Percentiles rank a stretch among this genome's conserved stretches.
Evolutionary conservation across 495 filamentous ascomycete genomes (phyloP).

Genomic region (Penicillium silybi): DNA sequence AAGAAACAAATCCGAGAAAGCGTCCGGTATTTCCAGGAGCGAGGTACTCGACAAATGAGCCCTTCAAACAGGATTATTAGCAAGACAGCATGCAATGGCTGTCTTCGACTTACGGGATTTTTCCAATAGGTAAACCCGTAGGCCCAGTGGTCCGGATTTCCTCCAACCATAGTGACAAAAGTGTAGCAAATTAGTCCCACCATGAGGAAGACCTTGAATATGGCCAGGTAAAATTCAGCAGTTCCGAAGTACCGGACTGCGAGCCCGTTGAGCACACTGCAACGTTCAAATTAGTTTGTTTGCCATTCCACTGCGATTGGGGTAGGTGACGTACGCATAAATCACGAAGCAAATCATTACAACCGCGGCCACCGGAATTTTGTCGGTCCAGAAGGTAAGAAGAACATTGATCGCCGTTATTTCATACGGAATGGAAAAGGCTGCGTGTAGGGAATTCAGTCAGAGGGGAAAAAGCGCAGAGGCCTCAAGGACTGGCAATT

Average conservation of each 20-base stretch:
- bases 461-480: too few species aligned
- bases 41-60: conserved; percentile 45
- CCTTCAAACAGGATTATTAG: too few species aligned
- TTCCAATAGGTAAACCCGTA: conserved; percentile 66
- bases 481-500: too few species aligned
- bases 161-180: conserved; percentile 61
- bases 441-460: too few species aligned
- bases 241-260: conserved; percentile 65
- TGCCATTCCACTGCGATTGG: too few species aligned
- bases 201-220: conserved; percentile 67
- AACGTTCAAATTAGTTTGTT: too few species aligned
- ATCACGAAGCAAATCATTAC: conserved; percentile 50
- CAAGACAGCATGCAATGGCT: too few species aligned
- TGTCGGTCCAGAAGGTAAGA: conserved; percentile 63
- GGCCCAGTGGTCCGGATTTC: conserved; percentile 62
- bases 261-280: conserved; percentile 28
- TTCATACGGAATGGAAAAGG: conserved; percentile 65
- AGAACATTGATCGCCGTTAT: conserved; percentile 66
- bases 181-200: conserved; percentile 44
- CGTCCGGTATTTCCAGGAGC: conserved; percentile 56
- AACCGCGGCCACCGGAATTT: conserved; percentile 59
- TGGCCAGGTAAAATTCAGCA: conserved; percentile 62
- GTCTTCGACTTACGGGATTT: too few species aligned
- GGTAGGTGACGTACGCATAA: too few species aligned
- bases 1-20: conserved; percentile 67